Percentiles rank a stretch among this genome's conserved stretches.
Conservation (phyloP, 1,139 yeast species). For the Entelexis sorbosivorans region DNA sequence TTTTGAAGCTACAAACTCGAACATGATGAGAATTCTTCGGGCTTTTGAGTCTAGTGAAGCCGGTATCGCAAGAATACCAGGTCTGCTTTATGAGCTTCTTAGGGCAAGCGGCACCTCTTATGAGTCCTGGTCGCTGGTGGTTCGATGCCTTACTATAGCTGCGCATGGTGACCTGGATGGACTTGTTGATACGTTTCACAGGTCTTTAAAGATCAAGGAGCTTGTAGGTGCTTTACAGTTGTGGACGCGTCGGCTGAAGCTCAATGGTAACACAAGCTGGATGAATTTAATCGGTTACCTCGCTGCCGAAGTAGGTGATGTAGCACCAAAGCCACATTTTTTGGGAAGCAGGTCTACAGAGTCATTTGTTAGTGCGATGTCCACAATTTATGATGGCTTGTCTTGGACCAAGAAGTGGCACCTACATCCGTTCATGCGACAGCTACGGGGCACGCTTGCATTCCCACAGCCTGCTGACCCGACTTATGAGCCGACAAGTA, state of each 20-base stretch:
- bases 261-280: neutral
- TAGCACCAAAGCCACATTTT: neutral
- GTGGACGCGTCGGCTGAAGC: neutral
- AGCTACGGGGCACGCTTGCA: neutral
- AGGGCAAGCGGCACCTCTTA: neutral
- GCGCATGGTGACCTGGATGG: neutral
- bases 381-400: neutral
- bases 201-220: neutral
- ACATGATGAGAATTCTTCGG: neutral
- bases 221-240: neutral
- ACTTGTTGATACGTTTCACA: neutral
- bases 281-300: slow-evolving; percentile 3
- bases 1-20: neutral
- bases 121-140: neutral
- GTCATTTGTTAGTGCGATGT: neutral
- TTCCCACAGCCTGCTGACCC: neutral
- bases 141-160: neutral
- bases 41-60: neutral
- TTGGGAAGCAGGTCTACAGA: neutral
- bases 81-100: neutral
- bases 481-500: neutral
- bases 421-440: slow-evolving; percentile 1
- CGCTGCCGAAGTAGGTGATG: neutral
- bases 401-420: slow-evolving; percentile 10
- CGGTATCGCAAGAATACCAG: neutral